These are phyloP conservation scores for Paramyrothecium sp. DNA, from an alignment of 2,329 filamentous ascomycete species.

Conservation along the genomic window DNA sequence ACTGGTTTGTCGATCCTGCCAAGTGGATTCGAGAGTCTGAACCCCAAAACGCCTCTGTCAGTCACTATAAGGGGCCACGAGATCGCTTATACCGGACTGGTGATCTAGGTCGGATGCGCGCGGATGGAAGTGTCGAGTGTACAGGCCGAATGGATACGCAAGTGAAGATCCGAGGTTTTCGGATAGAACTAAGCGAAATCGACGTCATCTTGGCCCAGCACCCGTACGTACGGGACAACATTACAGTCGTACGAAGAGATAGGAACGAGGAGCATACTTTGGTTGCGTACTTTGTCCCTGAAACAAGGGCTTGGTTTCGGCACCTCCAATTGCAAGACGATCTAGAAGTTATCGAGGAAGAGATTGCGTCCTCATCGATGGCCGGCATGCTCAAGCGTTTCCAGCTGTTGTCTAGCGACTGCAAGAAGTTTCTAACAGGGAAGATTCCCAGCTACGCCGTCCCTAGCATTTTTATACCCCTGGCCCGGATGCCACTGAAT, in stretches of 20 bases:
- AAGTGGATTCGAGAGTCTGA: slow-evolving; percentile 56
- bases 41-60: slow-evolving; percentile 68
- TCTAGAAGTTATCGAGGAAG: slow-evolving; percentile 3
- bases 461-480: slow-evolving; percentile 19
- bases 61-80: slow-evolving; percentile 73
- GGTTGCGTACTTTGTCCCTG: slow-evolving; percentile 83
- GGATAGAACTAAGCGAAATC: not conserved
- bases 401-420: slow-evolving; percentile 33
- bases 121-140: not conserved
- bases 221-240: slow-evolving; percentile 74
- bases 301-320: slow-evolving; percentile 62
- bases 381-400: slow-evolving; percentile 36
- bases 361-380: slow-evolving; percentile 1
- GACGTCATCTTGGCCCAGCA: slow-evolving; percentile 32
- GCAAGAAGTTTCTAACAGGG: slow-evolving; percentile 29
- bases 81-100: slow-evolving; percentile 42
- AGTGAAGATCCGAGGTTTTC: not conserved
- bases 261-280: slow-evolving; percentile 68
- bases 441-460: slow-evolving; percentile 21
- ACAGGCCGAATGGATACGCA: not conserved
- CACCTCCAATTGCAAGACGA: slow-evolving; percentile 51
- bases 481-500: slow-evolving; percentile 59
- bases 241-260: slow-evolving; percentile 65
- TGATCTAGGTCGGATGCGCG: not conserved
- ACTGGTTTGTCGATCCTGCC: slow-evolving; percentile 80